A percentile compares a stretch with the other conserved stretches of the same genome.
phyloP scores from a whole-genome alignment of 352 stramenopile species.

The Phytophthora cactorum region DNA sequence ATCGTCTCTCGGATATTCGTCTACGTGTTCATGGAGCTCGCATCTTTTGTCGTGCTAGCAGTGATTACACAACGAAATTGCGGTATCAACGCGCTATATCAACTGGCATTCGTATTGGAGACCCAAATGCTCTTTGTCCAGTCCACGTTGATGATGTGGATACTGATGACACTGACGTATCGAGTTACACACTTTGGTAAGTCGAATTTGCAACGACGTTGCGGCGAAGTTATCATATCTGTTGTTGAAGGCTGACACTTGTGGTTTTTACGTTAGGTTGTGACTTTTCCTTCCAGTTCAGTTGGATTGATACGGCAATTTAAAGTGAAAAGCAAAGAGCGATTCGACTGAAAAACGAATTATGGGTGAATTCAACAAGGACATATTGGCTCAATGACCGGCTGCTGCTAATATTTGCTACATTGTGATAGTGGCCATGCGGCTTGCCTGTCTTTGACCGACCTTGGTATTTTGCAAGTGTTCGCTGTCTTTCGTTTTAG shows the following conservation, averaged over 20 bases:
- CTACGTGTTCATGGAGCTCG: conserved; percentile 34
- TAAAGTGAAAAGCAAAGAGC: background rate
- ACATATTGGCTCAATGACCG: too few species aligned
- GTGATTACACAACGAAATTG: conserved; percentile 18
- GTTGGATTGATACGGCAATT: conserved; percentile 1
- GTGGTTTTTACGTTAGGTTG: conserved; percentile 8
- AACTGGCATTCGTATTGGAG: conserved; percentile 48
- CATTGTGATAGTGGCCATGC: too few species aligned
- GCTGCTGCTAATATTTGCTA: too few species aligned
- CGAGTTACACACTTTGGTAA: conserved; percentile 37
- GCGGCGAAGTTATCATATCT: background rate
- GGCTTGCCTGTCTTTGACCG: too few species aligned
- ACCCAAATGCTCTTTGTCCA: conserved; percentile 34
- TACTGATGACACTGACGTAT: conserved; percentile 29
- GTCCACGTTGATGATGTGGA: conserved; percentile 36
- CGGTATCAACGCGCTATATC: conserved; percentile 29
- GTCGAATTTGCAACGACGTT: background rate
- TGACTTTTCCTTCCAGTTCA: conserved; percentile 29
- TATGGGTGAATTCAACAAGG: too few species aligned
- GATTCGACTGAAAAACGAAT: too few species aligned
- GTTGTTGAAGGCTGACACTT: background rate
- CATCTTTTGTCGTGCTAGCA: conserved; percentile 34
- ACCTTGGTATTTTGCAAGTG: too few species aligned
- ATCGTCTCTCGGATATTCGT: conserved; percentile 24
- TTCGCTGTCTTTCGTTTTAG: too few species aligned